These are phyloP conservation scores for Globisporangium ultimum DNA, from an alignment of 352 stramenopile genomes.

Conservation along the genomic window DNA sequence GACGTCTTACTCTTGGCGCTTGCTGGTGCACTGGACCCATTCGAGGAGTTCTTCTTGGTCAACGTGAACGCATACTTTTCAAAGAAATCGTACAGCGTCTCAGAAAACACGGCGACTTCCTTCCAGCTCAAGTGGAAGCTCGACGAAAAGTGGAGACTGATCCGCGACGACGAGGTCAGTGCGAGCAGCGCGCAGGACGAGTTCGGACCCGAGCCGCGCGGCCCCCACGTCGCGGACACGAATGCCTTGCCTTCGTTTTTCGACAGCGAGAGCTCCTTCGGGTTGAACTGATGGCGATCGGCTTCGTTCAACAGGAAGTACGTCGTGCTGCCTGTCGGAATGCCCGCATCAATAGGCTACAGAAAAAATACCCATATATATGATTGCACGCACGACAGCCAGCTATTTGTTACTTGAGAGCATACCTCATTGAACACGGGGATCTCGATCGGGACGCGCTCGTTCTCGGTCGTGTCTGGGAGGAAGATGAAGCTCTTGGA, in stretches of 20 bases:
- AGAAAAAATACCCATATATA: background rate
- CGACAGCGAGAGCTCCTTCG: slow-evolving; percentile 77
- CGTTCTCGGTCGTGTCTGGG: slow-evolving; percentile 29
- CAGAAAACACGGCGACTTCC: slow-evolving; percentile 64
- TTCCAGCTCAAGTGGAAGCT: slow-evolving; percentile 82
- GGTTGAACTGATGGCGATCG: slow-evolving; percentile 74
- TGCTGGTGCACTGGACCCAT: background rate
- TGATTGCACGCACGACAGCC: background rate
- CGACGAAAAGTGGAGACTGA: slow-evolving; percentile 73
- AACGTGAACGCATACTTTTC: slow-evolving; percentile 37
- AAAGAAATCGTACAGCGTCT: slow-evolving; percentile 63
- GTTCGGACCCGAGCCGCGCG: slow-evolving; percentile 68
- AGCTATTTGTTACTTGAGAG: background rate
- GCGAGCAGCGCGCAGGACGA: slow-evolving; percentile 63
- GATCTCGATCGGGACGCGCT: slow-evolving; percentile 50
- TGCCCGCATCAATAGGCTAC: slow-evolving; percentile 19
- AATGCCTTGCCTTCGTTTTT: slow-evolving; percentile 69
- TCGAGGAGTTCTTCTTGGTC: slow-evolving; percentile 1
- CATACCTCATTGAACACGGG: slow-evolving; percentile 41
- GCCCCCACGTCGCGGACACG: slow-evolving; percentile 60
- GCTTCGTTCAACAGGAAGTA: slow-evolving; percentile 68
- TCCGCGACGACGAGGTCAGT: slow-evolving; percentile 50
- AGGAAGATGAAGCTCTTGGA: slow-evolving; percentile 85
- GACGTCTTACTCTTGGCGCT: background rate
- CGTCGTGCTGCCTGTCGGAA: slow-evolving; percentile 34